phyloP scores from a whole-genome alignment of 2,329 filamentous ascomycete genomes.

The Sporothrix pallida region DNA sequence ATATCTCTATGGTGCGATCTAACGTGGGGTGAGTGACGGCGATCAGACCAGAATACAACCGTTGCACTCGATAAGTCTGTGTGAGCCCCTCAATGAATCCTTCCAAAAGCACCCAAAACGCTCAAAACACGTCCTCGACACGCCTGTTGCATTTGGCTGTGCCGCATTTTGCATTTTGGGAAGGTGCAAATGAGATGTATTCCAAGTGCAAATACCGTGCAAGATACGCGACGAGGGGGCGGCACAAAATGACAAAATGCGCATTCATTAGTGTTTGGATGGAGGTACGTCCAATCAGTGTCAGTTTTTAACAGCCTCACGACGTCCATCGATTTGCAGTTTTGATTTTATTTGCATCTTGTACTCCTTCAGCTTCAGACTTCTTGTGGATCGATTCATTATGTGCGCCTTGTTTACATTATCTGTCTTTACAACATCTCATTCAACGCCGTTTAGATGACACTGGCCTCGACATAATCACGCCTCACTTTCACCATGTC shows the following conservation, averaged over 20 bases:
- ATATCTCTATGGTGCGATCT: no score
- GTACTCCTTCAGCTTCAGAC: background rate
- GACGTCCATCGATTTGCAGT: background rate
- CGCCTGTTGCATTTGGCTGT: background rate
- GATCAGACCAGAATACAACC: background rate
- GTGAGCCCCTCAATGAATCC: no score
- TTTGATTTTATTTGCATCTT: background rate
- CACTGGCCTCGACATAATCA: background rate
- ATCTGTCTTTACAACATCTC: background rate
- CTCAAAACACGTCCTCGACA: constrained; percentile 11
- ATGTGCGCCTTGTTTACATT: background rate
- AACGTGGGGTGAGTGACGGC: no score
- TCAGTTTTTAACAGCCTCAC: background rate
- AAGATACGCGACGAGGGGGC: background rate
- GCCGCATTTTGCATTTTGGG: background rate
- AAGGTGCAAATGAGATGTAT: background rate
- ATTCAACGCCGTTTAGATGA: background rate
- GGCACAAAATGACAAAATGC: background rate
- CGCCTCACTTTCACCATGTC: background rate
- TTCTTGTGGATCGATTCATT: background rate
- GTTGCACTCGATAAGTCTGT: no score
- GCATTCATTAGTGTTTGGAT: background rate
- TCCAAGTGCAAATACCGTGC: background rate
- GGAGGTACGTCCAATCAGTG: background rate
- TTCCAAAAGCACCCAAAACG: background rate